Evolutionary conservation across 2,329 filamentous ascomycete genomes (phyloP), one percentile per base, ranked within the genome.

Genomic region (Neodidymelliopsis sp.): DNA sequence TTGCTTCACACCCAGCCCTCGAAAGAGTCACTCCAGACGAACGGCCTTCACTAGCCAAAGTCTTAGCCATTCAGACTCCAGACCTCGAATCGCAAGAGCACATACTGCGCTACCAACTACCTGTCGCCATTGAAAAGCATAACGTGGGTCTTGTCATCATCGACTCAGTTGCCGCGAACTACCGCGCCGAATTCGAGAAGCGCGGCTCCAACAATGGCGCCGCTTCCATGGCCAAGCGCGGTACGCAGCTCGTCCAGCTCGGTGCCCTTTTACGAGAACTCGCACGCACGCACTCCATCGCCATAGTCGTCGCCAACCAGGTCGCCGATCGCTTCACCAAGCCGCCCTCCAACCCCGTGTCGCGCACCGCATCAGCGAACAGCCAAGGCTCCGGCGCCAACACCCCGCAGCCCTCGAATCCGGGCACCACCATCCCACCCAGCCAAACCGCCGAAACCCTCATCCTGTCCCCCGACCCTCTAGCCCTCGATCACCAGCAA

Each of bases 11-110:
- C 70, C 85, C 87, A 0, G 66, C 79, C 38, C 79, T 96, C 48
- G 71, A 71, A 19, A 62, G 62, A 16, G 67, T 82, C 12, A 58
- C 75, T 1, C 47, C 67, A 15, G 57, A 73, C 12, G 60, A 75
- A 4, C 71, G 66, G 16, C 86, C 91, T 1, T 89, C 89, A 0
- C 80, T 97, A 4, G 85, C 90, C 70, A 80, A 82, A 57, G 86
- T 99, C 56, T 81, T 91, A 62, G 90, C 88, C 70, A 89, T 94
- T 57, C 85, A 87, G 38, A 91, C 90, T 8, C 89, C 90, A 23
- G 92, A 97, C 69, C 85, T 97, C 46, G 94, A 97, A 74, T 87
- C 89, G 0, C 94, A 99, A 74, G 93, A 97, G 51, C 93, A 97
- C 74, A 96, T 99, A 66, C 79, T 97, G 19, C 86, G 86, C 57